A percentile compares a stretch with the other conserved stretches of the same genome.
phyloP scores from a whole-genome alignment of 495 filamentous ascomycete species.

The Amphirosellinia nigrospora region DNA sequence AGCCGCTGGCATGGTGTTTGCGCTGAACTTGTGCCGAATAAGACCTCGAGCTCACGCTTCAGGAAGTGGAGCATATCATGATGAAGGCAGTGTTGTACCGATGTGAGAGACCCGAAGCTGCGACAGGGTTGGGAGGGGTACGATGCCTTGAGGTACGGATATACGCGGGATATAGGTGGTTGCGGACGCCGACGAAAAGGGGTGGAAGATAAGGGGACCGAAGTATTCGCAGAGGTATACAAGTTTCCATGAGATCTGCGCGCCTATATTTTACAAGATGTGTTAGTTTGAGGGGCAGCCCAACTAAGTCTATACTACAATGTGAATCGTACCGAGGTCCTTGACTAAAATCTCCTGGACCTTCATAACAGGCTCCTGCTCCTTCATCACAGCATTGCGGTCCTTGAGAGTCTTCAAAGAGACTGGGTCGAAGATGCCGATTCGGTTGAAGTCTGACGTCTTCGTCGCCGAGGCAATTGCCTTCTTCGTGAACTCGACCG shows the following conservation, averaged over 20 bases:
- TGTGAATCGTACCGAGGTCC: conserved; percentile 74
- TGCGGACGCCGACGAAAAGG: conserved; percentile 72
- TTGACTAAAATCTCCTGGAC: conserved; percentile 83
- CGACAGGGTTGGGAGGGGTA: conserved; percentile 39
- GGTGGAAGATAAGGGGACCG: conserved; percentile 91
- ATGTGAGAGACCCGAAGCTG: conserved; percentile 53
- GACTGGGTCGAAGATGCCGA: conserved; percentile 74
- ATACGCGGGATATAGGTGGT: conserved; percentile 73
- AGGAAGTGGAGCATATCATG: conserved; percentile 83
- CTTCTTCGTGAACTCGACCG: conserved; percentile 64
- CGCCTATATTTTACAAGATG: conserved; percentile 59
- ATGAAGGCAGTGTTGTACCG: conserved; percentile 73
- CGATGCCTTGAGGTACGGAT: conserved; percentile 45
- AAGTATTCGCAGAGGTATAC: conserved; percentile 96
- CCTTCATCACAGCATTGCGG: conserved; percentile 58
- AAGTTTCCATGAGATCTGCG: conserved; percentile 90
- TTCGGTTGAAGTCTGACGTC: conserved; percentile 63
- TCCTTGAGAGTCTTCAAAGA: conserved; percentile 67
- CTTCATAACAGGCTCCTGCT: conserved; percentile 68
- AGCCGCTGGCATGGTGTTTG: conserved; percentile 84
- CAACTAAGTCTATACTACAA: neutral
- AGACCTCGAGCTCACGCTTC: conserved; percentile 93
- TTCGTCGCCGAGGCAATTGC: conserved; percentile 51
- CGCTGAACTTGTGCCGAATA: conserved; percentile 93
- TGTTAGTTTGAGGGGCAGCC: conserved; percentile 16